These are phyloP conservation scores for Trichoderma aggressivum DNA, from an alignment of 2,329 filamentous ascomycete species.

Conservation along the genomic window DNA sequence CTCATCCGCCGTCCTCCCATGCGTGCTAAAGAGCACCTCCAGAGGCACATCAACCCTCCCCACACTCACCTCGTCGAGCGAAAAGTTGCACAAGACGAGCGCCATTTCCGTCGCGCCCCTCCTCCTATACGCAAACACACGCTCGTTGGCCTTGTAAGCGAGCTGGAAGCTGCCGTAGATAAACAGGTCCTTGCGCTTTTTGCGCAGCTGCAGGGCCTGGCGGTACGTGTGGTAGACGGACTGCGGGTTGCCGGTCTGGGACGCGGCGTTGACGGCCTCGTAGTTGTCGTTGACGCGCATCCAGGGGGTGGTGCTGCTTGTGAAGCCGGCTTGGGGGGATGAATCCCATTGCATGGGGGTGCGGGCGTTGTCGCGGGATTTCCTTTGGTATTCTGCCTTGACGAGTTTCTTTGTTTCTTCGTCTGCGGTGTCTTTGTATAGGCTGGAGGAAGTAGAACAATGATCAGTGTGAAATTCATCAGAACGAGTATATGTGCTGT, in stretches of 20 bases:
- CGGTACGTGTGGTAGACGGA: constrained; percentile 63
- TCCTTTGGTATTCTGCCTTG: constrained; percentile 50
- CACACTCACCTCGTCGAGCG: constrained; percentile 33
- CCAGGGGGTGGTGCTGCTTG: constrained; percentile 57
- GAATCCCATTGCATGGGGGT: constrained; percentile 70
- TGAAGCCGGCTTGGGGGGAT: constrained; percentile 62
- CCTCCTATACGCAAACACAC: constrained; percentile 39
- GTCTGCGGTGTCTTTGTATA: constrained; percentile 38
- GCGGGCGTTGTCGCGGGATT: constrained; percentile 66
- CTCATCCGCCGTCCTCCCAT: constrained; percentile 29
- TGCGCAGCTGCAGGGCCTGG: constrained; percentile 55
- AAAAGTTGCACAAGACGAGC: constrained; percentile 40
- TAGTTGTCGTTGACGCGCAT: constrained; percentile 67
- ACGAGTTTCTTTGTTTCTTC: constrained; percentile 36
- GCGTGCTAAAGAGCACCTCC: constrained; percentile 36
- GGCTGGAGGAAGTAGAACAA: constrained; percentile 25
- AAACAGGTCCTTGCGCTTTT: constrained; percentile 58
- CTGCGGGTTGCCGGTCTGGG: constrained; percentile 45
- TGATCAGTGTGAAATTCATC: background rate
- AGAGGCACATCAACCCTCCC: constrained; percentile 26
- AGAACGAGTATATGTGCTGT: background rate
- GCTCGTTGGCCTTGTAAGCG: constrained; percentile 35
- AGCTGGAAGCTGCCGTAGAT: constrained; percentile 59
- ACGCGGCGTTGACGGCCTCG: constrained; percentile 57
- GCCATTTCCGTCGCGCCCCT: constrained; percentile 31